Evolutionary conservation across 768 basidiomycete species (phyloP).

Genomic region (Myochromella boudieri): DNA sequence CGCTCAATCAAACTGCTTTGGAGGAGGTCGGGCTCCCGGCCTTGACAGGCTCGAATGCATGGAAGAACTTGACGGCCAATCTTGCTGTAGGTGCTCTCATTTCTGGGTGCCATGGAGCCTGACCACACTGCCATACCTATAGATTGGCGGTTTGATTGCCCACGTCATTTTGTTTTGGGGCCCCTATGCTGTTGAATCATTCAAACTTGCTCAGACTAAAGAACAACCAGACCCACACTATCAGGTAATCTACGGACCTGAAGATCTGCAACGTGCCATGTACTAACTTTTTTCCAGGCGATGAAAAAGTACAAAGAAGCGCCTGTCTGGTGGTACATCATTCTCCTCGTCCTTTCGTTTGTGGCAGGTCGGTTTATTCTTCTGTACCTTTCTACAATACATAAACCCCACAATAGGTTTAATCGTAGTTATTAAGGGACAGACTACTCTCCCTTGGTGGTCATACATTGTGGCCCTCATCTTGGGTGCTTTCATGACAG

Average conservation of each 20-base stretch:
- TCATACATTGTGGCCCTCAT: slow-evolving; percentile 58
- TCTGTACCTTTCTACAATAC: too few relatives aligned
- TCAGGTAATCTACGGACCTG: slow-evolving; percentile 28
- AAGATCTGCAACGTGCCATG: not conserved
- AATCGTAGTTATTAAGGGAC: slow-evolving; percentile 54
- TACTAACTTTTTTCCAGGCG: slow-evolving; percentile 26
- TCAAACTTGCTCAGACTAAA: slow-evolving; percentile 44
- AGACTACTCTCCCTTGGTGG: slow-evolving; percentile 65
- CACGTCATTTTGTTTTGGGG: slow-evolving; percentile 62
- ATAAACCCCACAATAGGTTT: too few relatives aligned
- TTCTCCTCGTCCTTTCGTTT: slow-evolving; percentile 50
- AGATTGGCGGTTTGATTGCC: slow-evolving; percentile 62
- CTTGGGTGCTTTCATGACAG: slow-evolving; percentile 45
- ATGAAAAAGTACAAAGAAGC: slow-evolving; percentile 63
- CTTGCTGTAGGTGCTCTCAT: slow-evolving; percentile 35
- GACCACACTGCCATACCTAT: not conserved
- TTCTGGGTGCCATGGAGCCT: not conserved
- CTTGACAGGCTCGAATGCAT: slow-evolving; percentile 53
- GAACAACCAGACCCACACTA: slow-evolving; percentile 59
- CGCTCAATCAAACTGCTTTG: slow-evolving; percentile 55
- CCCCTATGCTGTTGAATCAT: slow-evolving; percentile 45
- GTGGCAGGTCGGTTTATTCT: slow-evolving; percentile 48
- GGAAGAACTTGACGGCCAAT: slow-evolving; percentile 47
- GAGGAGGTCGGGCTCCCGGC: slow-evolving; percentile 47
- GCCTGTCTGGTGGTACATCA: slow-evolving; percentile 61